Percentiles rank a stretch among this genome's conserved stretches.
These are phyloP conservation scores for Alternaria solani DNA, from an alignment of 2,329 filamentous ascomycete species.

Conservation along the genomic window DNA sequence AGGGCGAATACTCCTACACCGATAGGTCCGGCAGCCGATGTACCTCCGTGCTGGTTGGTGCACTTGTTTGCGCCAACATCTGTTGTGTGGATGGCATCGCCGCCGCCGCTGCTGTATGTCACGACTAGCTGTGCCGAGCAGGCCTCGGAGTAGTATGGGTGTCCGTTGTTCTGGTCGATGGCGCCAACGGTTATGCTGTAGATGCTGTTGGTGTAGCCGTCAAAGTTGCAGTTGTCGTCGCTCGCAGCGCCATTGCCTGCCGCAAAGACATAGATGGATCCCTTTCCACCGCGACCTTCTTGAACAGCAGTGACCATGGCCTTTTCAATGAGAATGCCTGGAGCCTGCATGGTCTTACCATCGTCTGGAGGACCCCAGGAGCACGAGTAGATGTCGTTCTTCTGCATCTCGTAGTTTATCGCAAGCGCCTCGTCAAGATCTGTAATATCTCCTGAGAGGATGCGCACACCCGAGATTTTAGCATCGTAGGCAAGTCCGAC, in stretches of 20 bases:
- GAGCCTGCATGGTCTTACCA: conserved; percentile 91
- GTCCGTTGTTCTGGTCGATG: conserved; percentile 83
- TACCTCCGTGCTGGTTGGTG: conserved; percentile 85
- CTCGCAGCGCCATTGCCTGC: conserved; percentile 88
- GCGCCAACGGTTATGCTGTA: conserved; percentile 98
- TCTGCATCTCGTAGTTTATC: conserved; percentile 88
- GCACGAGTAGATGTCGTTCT: conserved; percentile 97
- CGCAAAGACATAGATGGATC: conserved; percentile 95
- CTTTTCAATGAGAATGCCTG: conserved; percentile 83
- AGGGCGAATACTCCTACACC: conserved; percentile 92
- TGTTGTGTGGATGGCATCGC: conserved; percentile 93
- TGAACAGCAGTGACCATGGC: conserved; percentile 94
- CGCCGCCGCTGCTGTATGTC: conserved; percentile 91
- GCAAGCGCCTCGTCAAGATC: conserved; percentile 92
- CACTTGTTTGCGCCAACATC: conserved; percentile 87
- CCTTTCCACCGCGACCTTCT: conserved; percentile 80
- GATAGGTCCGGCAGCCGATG: conserved; percentile 91
- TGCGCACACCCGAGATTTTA: conserved; percentile 88
- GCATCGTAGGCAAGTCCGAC: conserved; percentile 95
- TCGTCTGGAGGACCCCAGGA: conserved; percentile 98
- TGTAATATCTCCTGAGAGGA: conserved; percentile 87
- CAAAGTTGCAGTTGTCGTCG: conserved; percentile 98
- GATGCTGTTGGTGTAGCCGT: conserved; percentile 99
- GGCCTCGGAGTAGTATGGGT: conserved; percentile 95
- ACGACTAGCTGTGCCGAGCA: conserved; percentile 96